Base-by-base conservation (phyloP, 805 yeast genomes). In the Cyberlindnera bimundalis region DNA sequence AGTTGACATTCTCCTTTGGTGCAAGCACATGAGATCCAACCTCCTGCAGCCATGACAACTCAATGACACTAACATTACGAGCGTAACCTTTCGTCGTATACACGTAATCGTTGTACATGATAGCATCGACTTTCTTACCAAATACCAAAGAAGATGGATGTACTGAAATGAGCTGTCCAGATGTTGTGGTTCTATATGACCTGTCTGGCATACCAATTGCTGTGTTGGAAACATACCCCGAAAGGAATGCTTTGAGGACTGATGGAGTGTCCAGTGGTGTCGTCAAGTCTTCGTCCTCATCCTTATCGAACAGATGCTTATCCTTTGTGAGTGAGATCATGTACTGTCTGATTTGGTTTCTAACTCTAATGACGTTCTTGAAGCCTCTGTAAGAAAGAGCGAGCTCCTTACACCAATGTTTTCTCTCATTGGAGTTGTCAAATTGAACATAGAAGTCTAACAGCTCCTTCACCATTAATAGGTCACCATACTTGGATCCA, bases 151-250 rank as follows among this genome's bases (percentile, higher is more conserved):
- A 87, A 0, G 96, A 84, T 0, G 98, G 98, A 58, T 91, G 98
- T 10, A 91, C 79, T 36, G 93, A 79, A 34, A 91, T 78, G 24
- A 86, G 68, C 60, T 88, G 96, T 19, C 96, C 96, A 2, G 84
- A 78, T 21, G 82, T 67, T 6, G 89, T 82, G 0, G 98, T 89
- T 57, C 95, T 72, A 65, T 82, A 93, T 4, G 96, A 84, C 55
- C 97, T 73, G 61, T 93, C 98, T 0, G 98, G 96, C 79, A 86
- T 78, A 10, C 96, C 96, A 15, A 93, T 77, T 0, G 99, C 99
- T 0, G 96, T 81, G 60, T 91, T 90, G 35, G 82, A 73, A n/a
- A 87, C 74, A 53, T 74, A 91, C 0, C 99, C 99, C 28, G 72
- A 70, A 29, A 93, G 65, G 61, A 93, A 93, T 19, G 95, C 76